phyloP scores from a whole-genome alignment of 2,329 filamentous ascomycete species.

The Coniochaeta hoffmannii region DNA sequence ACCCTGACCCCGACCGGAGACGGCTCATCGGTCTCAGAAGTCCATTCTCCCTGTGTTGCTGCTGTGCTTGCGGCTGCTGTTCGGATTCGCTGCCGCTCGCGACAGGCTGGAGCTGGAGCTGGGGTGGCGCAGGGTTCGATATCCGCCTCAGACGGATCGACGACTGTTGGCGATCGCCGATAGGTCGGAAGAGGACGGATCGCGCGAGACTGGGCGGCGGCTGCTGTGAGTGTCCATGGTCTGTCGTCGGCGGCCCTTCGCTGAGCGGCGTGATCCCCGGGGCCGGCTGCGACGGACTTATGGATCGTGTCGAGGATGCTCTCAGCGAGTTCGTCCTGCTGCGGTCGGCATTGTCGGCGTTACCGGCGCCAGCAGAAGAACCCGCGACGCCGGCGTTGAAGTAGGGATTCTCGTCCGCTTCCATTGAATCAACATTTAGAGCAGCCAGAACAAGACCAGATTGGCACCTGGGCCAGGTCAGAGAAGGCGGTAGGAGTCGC shows the following conservation, averaged over 20 bases:
- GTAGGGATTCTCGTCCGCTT: not conserved
- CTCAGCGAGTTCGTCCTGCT: not conserved
- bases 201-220: not conserved
- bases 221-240: too few relatives aligned
- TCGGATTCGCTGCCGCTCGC: not conserved
- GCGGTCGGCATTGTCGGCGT: not conserved
- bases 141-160: slow-evolving; percentile 4
- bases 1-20: not conserved
- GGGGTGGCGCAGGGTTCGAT: not conserved
- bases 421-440: not conserved
- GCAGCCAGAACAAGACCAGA: not conserved
- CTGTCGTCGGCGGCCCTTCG: not conserved
- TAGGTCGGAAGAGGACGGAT: not conserved
- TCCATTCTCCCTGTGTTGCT: not conserved
- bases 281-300: not conserved
- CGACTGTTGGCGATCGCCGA: not conserved
- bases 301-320: not conserved
- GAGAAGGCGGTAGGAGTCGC: not conserved
- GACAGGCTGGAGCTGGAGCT: not conserved
- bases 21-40: not conserved
- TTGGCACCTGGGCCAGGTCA: not conserved
- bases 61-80: not conserved
- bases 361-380: not conserved
- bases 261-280: not conserved
- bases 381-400: not conserved